Conservation (phyloP, 2,329 filamentous ascomycete species). For the Talaromyces funiculosus region DNA sequence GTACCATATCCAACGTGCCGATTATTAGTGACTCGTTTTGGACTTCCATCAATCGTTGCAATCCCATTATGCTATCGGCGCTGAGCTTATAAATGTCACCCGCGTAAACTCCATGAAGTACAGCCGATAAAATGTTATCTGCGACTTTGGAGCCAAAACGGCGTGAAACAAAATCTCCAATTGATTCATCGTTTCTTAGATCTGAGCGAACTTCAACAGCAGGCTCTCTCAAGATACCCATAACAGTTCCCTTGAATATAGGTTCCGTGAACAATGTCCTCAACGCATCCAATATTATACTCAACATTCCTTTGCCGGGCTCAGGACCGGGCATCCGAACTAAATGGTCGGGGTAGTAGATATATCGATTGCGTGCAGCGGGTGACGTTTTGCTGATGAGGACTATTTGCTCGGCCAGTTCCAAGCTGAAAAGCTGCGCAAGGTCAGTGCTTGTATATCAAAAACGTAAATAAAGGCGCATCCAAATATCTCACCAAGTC, state of each 20-base stretch:
- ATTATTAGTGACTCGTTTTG: constrained; percentile 18
- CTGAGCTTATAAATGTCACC: constrained; percentile 81
- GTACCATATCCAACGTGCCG: constrained; percentile 16
- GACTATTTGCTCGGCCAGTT: constrained; percentile 52
- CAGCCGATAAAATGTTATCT: constrained; percentile 69
- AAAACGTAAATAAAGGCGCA: neutral
- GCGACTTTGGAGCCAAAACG: constrained; percentile 52
- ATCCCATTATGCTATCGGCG: constrained; percentile 57
- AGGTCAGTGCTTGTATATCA: neutral
- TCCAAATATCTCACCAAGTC: constrained; percentile 54
- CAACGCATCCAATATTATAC: constrained; percentile 21
- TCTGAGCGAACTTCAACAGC: constrained; percentile 22
- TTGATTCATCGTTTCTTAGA: constrained; percentile 56
- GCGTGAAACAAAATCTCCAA: constrained; percentile 61
- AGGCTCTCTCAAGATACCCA: constrained; percentile 28
- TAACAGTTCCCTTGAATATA: constrained; percentile 47
- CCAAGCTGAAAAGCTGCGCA: constrained; percentile 53
- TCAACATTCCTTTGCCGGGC: constrained; percentile 19
- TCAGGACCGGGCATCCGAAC: constrained; percentile 54
- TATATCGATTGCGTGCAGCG: constrained; percentile 61
- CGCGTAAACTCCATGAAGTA: constrained; percentile 84
- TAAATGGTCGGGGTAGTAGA: constrained; percentile 84
- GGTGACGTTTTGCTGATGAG: constrained; percentile 47
- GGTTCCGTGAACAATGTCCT: constrained; percentile 47
- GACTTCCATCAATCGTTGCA: constrained; percentile 45